Evolutionary conservation across 2,329 filamentous ascomycete species (phyloP), one percentile per base, ranked within the genome.

Genomic region (Didymosphaeria variabile): DNA sequence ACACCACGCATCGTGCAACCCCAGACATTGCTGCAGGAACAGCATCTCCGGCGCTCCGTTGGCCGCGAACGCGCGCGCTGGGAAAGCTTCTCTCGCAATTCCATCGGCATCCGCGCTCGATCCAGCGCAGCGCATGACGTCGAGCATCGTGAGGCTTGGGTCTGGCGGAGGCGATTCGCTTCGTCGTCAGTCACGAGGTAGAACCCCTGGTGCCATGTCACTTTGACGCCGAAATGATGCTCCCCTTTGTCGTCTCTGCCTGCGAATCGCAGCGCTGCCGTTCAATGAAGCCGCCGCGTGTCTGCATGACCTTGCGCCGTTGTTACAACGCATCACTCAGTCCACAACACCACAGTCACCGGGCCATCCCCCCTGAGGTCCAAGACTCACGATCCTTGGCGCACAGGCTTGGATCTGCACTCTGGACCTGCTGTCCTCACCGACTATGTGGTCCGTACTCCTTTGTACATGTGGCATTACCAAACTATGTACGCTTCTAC

Each of bases 121-220:
- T 1, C 45, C 17, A 40, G 17, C 50, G 13, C 59, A 55, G 52
- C 65, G 67, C 73, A 76, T 76, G 74, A 77, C 72, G 73, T 72
- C 65, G 71, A 69, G 59, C 71, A 77, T 77, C 74, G 73, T 76
- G 73, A 75, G 65, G 65, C 62, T 67, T 51, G 38, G 34, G 57
- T 42, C 58, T 50, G 45, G 21, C 21, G 5, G 45, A 47, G 9
- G 45, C 44, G 44, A 8, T 32, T 57, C 49, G 60, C 57, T 60
- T 57, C 15, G 57, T 62, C 63, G 67, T 53, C 57, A 49, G 63
- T 55, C 54, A 52, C 10, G 40, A 50, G 13, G 32, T 36, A 23
- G 26, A 47, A 29, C 26, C 26, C 26, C 26, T 29, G 36, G 13
- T 15, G 17, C 36, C 50, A 38, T 58, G 50, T 51, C 40, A 31